Evolutionary conservation across 2,329 filamentous ascomycete species (phyloP).

Genomic region (Blastomyces percursus): DNA sequence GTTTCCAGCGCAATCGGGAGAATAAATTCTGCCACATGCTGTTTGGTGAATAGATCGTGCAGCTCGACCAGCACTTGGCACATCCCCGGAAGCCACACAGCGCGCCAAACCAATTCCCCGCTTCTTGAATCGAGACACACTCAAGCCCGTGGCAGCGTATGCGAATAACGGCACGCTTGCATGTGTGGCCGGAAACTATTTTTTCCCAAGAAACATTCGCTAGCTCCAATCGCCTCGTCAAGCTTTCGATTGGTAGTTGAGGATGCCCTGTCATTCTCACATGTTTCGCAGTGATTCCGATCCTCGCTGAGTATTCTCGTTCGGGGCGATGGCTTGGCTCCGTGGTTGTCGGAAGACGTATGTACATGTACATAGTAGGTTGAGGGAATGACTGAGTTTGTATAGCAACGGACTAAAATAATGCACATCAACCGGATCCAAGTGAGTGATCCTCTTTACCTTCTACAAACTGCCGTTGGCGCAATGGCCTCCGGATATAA

Average conservation of each 20-base stretch:
- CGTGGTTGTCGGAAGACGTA: constrained; percentile 25
- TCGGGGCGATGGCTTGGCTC: constrained; percentile 26
- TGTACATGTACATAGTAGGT: no score
- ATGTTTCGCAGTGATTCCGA: neutral
- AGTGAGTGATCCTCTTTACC: neutral
- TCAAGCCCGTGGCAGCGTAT: neutral
- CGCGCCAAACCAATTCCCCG: constrained; percentile 2
- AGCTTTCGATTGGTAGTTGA: neutral
- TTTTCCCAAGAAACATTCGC: neutral
- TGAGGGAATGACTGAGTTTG: constrained; percentile 22
- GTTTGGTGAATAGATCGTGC: constrained; percentile 8
- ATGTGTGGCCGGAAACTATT: constrained; percentile 4
- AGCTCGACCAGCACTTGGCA: constrained; percentile 9
- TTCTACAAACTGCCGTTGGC: constrained; percentile 8
- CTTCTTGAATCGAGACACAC: neutral
- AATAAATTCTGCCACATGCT: constrained; percentile 13
- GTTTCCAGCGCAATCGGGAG: constrained; percentile 15
- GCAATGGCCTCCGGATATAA: constrained; percentile 6
- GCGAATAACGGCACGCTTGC: constrained; percentile 6
- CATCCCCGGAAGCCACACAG: neutral
- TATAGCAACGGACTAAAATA: constrained; percentile 20
- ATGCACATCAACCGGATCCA: constrained; percentile 16
- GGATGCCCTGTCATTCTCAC: neutral
- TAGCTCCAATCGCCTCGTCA: neutral
- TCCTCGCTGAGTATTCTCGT: constrained; percentile 12